phyloP scores from a whole-genome alignment of 2,329 filamentous ascomycete genomes.

The Phialemoniopsis sp. region DNA sequence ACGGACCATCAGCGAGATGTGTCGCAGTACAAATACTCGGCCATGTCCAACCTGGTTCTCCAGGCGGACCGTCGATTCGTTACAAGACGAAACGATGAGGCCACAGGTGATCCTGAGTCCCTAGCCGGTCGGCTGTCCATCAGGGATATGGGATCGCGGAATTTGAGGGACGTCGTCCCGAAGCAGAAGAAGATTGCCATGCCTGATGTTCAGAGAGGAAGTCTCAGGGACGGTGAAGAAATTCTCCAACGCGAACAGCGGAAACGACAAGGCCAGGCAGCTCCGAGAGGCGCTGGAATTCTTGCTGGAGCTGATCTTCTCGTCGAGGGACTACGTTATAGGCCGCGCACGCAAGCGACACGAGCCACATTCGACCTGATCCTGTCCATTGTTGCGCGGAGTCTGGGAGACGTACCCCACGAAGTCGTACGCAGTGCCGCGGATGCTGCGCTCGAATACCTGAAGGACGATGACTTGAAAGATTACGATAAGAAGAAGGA shows the following conservation, averaged over 20 bases:
- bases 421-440: conserved; percentile 91
- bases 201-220: conserved; percentile 69
- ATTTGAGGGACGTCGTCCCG: conserved; percentile 73
- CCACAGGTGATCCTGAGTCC: conserved; percentile 95
- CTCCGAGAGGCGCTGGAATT: conserved; percentile 68
- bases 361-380: conserved; percentile 93
- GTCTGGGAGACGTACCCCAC: conserved; percentile 88
- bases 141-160: conserved; percentile 86
- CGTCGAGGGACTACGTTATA: conserved; percentile 88
- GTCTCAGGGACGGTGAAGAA: conserved; percentile 75
- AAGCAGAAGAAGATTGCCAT: conserved; percentile 74
- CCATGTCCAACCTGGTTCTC: conserved; percentile 99
- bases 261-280: conserved; percentile 77
- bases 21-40: conserved; percentile 98
- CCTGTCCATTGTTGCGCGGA: conserved; percentile 81
- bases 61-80: conserved; percentile 98
- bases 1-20: conserved; percentile 75
- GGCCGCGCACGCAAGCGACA: conserved; percentile 86
- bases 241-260: conserved; percentile 79
- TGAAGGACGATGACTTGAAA: conserved; percentile 94
- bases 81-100: conserved; percentile 86
- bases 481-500: conserved; percentile 99
- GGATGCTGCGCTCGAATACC: conserved; percentile 82
- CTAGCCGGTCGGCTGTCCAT: conserved; percentile 92
- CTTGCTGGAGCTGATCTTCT: conserved; percentile 80